Base-by-base conservation (phyloP, 2,329 filamentous ascomycete species). In the Diaporthe vexans region DNA sequence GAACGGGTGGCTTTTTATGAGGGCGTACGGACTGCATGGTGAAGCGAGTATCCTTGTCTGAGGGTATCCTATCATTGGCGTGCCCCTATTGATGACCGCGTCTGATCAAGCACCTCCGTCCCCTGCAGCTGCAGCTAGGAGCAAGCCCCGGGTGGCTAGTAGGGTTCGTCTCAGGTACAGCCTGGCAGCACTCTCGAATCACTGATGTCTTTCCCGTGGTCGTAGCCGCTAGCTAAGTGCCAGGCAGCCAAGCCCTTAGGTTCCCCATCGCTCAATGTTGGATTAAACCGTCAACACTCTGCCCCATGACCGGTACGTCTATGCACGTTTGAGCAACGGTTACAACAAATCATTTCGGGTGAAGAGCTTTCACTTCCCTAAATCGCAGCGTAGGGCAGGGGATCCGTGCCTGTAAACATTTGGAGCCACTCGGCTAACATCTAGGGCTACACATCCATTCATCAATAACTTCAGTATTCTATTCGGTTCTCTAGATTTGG, bases 121-220 rank as follows among this genome's bases (percentile, higher is more conserved):
- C 63, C 63, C 63, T 67, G 46, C 46, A 35, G 63, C 63, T 35
- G 63, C 46, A 26, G 63, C 63, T 67, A 67, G 13, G 46, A 33
- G 63, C 13, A 52, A 67, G 63, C 21, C 26, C 46, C 29, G 13
- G 46, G 33, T 37, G 29, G 46, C 46, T 67, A 67, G 63, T 37
- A 52, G 6, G 61, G 43, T 37, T 29, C 13, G 17, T 46, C 13
- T 67, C 17, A 6, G 29, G 46, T 52, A 9, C 46, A 24, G 24
- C 33, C 43, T 51, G 26, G 10, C 37, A 40, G 58, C 37, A 24
- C 46, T 37, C 29, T 67, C 63, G 63, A 52, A 67, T 67, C 29
- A 67, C 33, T 37, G 21, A 3, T 37, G 61, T 67, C 29, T 24
- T 35, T 51, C 3, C 43, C n/a, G 43, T 67, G 46, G 46, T 67